These are phyloP conservation scores for Boletus sp. DNA, from an alignment of 768 basidiomycete genomes.

Conservation along the genomic window DNA sequence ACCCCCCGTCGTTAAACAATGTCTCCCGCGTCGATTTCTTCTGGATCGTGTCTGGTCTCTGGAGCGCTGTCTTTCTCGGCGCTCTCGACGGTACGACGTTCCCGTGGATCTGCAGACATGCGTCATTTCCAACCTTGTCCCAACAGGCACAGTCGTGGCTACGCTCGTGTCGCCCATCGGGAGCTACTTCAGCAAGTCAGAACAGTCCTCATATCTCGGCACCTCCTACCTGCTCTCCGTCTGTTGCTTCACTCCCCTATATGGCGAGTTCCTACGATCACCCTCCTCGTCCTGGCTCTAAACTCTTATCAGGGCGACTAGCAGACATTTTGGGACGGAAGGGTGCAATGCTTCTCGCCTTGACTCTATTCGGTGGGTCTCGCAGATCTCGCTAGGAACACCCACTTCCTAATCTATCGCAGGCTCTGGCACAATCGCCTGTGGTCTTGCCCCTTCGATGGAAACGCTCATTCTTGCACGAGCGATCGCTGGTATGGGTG, in stretches of 20 bases:
- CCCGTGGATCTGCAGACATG: not conserved
- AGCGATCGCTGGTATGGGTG: slow-evolving; percentile 88
- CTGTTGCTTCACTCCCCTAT: slow-evolving; percentile 88
- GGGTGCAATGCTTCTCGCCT: slow-evolving; percentile 81
- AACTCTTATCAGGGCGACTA: slow-evolving; percentile 59
- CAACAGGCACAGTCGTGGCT: slow-evolving; percentile 75
- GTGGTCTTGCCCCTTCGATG: slow-evolving; percentile 89
- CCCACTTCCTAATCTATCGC: slow-evolving; percentile 20
- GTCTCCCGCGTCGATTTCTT: slow-evolving; percentile 53
- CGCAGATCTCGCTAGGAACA: slow-evolving; percentile 14
- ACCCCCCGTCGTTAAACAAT: slow-evolving; percentile 38
- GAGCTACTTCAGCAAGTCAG: slow-evolving; percentile 76
- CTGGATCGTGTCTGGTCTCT: slow-evolving; percentile 76
- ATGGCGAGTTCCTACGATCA: slow-evolving; percentile 50
- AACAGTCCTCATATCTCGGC: slow-evolving; percentile 83
- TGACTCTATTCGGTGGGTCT: slow-evolving; percentile 74
- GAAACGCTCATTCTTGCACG: slow-evolving; percentile 74
- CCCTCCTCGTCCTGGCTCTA: slow-evolving; percentile 4
- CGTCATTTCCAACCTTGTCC: not conserved
- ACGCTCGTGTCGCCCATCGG: slow-evolving; percentile 84
- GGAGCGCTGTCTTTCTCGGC: slow-evolving; percentile 82
- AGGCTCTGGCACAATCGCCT: slow-evolving; percentile 83
- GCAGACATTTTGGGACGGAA: slow-evolving; percentile 85
- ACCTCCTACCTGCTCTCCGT: slow-evolving; percentile 85
- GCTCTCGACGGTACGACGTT: slow-evolving; percentile 71